Base-by-base conservation (phyloP, 1,139 yeast genomes). In the Scheffersomyces segobiensis region DNA sequence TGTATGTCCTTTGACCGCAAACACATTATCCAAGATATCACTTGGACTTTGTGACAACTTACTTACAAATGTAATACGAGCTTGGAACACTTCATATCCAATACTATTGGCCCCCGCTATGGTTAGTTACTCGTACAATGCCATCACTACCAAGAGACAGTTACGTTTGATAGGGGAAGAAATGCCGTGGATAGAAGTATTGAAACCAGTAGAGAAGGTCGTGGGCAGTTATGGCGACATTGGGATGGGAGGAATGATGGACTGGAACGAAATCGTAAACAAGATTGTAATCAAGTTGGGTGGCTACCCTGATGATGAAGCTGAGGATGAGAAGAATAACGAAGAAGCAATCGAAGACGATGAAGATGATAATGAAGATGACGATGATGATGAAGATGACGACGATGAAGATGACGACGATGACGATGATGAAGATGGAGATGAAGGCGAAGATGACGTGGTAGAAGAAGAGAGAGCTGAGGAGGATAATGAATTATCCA, bases 171-270 rank as follows among this genome's bases (percentile, higher is more conserved):
- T 93, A 59, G 84, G 86, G 57, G 97, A 91, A 64, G 96, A 91
- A 65, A 91, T 92, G 93, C 91, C 92, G 53, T 92, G 96, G 93
- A 89, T 93, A 59, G 97, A 91, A 66, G 83, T 93, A 24, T 78
- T 93, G 66, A 90, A 88, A 70, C 98, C 98, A 0, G 93, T 91
- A 3, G 98, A 93, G 71, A 93, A 93, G 71, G 97, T 93, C 8
- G 90, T 91, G 59, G 96, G 97, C 39, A 87, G 93, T 56, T 92
- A 91, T 73, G 98, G 98, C 59, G 98, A 93, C 68, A 93, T 93
- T 61, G 98, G 97, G 46, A 91, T 89, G 93, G 95, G 96, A 50
- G 96, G 96, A 57, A 89, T 89, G 96, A 87, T 89, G 88, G 95
- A 89, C 68, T 88, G 89, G 84, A 91, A 91, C 73, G 97, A 93